Conservation (phyloP, 176 grass and related monocot species). For the Lolium perenne region DNA sequence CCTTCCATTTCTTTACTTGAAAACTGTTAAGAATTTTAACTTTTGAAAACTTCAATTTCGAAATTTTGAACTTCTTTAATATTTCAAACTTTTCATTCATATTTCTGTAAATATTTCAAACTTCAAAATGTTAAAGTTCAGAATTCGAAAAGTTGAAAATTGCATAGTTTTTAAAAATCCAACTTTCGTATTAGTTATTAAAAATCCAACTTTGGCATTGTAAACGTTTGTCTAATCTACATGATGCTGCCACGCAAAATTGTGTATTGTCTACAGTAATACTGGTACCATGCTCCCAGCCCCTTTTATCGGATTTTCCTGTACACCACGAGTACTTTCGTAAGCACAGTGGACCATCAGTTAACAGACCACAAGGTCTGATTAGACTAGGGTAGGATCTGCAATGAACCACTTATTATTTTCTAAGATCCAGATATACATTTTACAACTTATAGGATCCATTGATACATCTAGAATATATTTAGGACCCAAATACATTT, state of each 20-base stretch:
- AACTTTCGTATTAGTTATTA: too few relatives aligned
- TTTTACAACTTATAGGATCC: not conserved
- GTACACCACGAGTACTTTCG: too few relatives aligned
- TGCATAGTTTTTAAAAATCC: not conserved
- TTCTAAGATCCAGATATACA: not conserved
- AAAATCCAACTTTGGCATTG: too few relatives aligned
- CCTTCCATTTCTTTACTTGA: too few relatives aligned
- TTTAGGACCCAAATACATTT: not conserved
- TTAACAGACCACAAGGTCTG: not conserved
- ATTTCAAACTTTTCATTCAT: not conserved
- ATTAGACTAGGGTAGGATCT: not conserved
- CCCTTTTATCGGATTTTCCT: too few relatives aligned
- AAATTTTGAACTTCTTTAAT: too few relatives aligned
- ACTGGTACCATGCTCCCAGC: too few relatives aligned
- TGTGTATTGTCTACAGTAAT: too few relatives aligned
- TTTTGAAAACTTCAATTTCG: too few relatives aligned
- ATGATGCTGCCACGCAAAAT: not conserved
- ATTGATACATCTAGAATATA: not conserved
- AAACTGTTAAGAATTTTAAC: too few relatives aligned
- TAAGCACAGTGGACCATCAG: not conserved
- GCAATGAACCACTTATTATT: not conserved
- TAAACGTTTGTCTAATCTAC: not conserved
- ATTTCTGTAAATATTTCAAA: not conserved
- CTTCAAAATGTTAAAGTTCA: not conserved
- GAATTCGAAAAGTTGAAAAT: not conserved